Conservation (phyloP, 345 rosid genomes). For the Syzygium aqueum region DNA sequence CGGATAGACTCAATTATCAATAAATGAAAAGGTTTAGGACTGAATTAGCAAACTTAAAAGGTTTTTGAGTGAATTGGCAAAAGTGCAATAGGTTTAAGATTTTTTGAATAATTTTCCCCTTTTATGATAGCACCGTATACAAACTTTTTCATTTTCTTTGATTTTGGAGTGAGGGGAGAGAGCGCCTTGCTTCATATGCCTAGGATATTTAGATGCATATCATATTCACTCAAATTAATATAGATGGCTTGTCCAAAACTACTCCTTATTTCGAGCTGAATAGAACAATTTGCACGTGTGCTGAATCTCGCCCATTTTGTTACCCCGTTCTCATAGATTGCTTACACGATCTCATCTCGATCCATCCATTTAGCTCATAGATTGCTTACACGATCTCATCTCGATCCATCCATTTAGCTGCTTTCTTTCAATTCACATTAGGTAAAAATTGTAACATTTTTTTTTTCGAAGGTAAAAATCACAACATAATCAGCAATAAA, state of each 20-base stretch:
- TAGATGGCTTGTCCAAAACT: not conserved
- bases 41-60: no score
- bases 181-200: no score
- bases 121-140: no score
- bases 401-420: not conserved
- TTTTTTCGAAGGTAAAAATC: not conserved
- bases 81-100: no score
- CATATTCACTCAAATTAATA: no score
- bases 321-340: not conserved
- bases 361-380: not conserved
- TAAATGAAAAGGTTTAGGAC: no score
- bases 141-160: no score
- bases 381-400: not conserved
- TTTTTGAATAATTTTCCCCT: no score
- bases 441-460: not conserved
- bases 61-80: no score
- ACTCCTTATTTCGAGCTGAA: not conserved
- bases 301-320: not conserved
- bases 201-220: no score
- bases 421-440: not conserved
- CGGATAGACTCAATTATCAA: no score
- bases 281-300: not conserved
- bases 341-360: not conserved
- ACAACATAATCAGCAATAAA: not conserved
- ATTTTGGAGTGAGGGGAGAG: no score